Evolutionary conservation across 2,329 filamentous ascomycete genomes (phyloP), one percentile per base, ranked within the genome.

Genomic region (Apiospora pterosperma): DNA sequence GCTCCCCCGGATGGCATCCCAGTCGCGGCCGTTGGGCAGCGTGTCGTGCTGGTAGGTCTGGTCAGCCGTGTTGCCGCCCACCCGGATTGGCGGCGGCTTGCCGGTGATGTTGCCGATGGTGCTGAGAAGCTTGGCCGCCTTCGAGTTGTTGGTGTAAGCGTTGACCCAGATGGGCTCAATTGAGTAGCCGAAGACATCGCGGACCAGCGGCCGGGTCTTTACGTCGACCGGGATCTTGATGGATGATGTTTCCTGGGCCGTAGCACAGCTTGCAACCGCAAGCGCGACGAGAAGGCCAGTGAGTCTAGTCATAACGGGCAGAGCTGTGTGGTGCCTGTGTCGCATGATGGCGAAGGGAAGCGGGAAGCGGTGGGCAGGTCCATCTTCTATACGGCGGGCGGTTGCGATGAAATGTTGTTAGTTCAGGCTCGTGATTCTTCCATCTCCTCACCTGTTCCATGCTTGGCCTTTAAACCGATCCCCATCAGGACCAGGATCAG

Each of bases 51-150:
- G 42, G 63, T 75, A 75, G 8, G 75, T 77, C 69, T 75, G 69
- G 64, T 77, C 75, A 44, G 75, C 75, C 23, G 75, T 75, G 67
- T 75, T 76, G 48, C 75, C 75, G 48, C 75, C 75, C 8, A 77
- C 69, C 25, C 75, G 75, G 62, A 77, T 72, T 1, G 74, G 73
- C 4, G 75, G 69, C 28, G 73, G 68, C 55, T 72, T 75, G 55
- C 74, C 74, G 7, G 73, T 73, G 11, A 76, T 65, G 28, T 69
- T 66, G 8, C 68, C 70, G 64, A 76, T 73, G 64, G 59, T 62
- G 25, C 65, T 36, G 3, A 77, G 67, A 6, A 77, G 69, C 16
- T 67, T 75, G 11, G 67, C 65, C 28, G 73, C 68, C 36, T 74
- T 64, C 8, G 72, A 70, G 23, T 71, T 76, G 65, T 69, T 71